phyloP scores from a whole-genome alignment of 176 grass and related monocot species.

The Chrysopogon serrulatus region DNA sequence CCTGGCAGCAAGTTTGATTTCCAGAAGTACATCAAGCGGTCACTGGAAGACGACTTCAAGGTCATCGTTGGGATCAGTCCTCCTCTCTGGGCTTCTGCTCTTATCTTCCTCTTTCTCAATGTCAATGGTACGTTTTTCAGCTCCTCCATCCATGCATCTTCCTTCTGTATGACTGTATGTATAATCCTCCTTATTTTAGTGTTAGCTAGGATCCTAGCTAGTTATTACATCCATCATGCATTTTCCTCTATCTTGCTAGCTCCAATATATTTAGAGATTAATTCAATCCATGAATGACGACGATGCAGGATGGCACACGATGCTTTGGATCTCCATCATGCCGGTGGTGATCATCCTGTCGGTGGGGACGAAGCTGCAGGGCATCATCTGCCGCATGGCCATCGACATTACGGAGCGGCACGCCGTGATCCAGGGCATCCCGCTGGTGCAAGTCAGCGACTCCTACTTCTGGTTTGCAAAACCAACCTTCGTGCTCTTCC shows the following conservation, averaged over 20 bases:
- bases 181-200: too few species aligned
- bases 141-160: too few species aligned
- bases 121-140: constrained; percentile 39
- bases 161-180: too few species aligned
- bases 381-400: constrained; percentile 92
- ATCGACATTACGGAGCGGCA: constrained; percentile 95
- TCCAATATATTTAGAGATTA: too few species aligned
- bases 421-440: constrained; percentile 94
- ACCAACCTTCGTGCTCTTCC: constrained; percentile 72
- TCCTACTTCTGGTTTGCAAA: constrained; percentile 83
- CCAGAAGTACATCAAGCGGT: constrained; percentile 96
- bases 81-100: constrained; percentile 69
- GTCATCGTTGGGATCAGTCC: constrained; percentile 95
- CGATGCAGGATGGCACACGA: constrained; percentile 70
- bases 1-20: constrained; percentile 95
- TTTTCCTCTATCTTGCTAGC: too few species aligned
- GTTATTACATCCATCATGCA: too few species aligned
- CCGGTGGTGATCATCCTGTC: constrained; percentile 79
- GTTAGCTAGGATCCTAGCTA: too few species aligned
- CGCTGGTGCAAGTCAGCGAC: constrained; percentile 93
- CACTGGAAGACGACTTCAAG: constrained; percentile 96
- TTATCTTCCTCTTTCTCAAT: constrained; percentile 80
- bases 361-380: constrained; percentile 92
- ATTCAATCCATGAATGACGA: too few species aligned
- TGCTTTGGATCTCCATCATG: constrained; percentile 86